These are phyloP conservation scores for Xylariales sp. DNA, from an alignment of 2,329 filamentous ascomycete genomes.

Conservation along the genomic window DNA sequence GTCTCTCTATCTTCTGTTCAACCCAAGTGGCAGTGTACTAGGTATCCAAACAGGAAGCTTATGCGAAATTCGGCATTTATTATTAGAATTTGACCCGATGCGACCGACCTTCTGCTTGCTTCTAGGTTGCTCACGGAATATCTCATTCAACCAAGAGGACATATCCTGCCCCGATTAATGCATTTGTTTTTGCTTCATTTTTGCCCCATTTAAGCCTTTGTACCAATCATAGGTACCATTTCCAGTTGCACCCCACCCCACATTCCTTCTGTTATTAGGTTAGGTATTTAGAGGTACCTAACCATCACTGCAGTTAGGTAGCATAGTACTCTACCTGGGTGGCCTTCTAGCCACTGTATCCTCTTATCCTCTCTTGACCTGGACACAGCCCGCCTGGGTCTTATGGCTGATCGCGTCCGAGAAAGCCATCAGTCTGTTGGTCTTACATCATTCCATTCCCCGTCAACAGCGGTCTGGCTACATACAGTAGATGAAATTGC, in stretches of 20 bases:
- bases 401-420: slow-evolving; percentile 27
- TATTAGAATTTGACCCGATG: slow-evolving; percentile 17
- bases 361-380: slow-evolving; percentile 1
- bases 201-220: background rate
- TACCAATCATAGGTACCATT: slow-evolving; percentile 1
- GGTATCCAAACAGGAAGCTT: background rate
- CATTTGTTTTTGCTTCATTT: background rate
- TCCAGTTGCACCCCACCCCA: slow-evolving; percentile 3
- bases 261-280: background rate
- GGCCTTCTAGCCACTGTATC: no score
- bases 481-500: slow-evolving; percentile 5
- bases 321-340: no score
- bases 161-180: slow-evolving; percentile 22
- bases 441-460: slow-evolving; percentile 36
- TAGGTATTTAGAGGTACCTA: background rate
- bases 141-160: background rate
- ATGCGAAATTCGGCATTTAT: slow-evolving; percentile 2
- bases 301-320: background rate
- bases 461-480: slow-evolving; percentile 14
- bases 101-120: background rate
- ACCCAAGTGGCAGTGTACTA: slow-evolving; percentile 15
- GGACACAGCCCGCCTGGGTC: background rate
- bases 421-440: slow-evolving; percentile 26
- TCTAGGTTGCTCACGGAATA: background rate
- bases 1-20: background rate